Percentiles rank a stretch among this genome's conserved stretches.
phyloP scores from a whole-genome alignment of 2,329 filamentous ascomycete genomes.

The Albifimbria verrucaria region DNA sequence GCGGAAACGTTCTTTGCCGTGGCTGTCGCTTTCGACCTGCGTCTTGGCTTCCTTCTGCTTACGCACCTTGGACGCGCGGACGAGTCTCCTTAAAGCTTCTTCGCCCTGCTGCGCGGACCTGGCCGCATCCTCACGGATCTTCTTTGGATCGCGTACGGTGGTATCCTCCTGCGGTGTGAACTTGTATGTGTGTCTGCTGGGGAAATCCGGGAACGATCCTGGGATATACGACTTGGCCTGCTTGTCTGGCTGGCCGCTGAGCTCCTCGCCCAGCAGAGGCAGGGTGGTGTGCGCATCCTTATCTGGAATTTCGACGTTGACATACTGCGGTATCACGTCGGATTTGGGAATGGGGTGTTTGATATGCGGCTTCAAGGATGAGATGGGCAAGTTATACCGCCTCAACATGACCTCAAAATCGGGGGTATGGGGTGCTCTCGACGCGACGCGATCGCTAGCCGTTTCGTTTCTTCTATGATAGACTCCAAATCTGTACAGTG shows the following conservation, averaged over 20 bases:
- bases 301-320: conserved; percentile 33
- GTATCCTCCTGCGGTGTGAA: conserved; percentile 52
- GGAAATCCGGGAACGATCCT: conserved; percentile 56
- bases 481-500: conserved; percentile 41
- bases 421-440: conserved; percentile 51
- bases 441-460: conserved; percentile 44
- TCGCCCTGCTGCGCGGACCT: conserved; percentile 60
- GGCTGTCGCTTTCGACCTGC: conserved; percentile 48
- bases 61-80: conserved; percentile 60
- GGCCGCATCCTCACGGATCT: conserved; percentile 57
- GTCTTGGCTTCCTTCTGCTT: conserved; percentile 62
- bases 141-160: conserved; percentile 48
- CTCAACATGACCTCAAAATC: conserved; percentile 56
- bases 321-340: conserved; percentile 35
- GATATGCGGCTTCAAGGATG: conserved; percentile 53
- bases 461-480: conserved; percentile 46
- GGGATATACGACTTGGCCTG: conserved; percentile 55
- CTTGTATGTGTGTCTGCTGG: conserved; percentile 62
- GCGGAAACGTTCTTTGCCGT: conserved; percentile 53
- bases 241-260: conserved; percentile 58
- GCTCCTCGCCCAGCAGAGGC: conserved; percentile 48
- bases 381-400: conserved; percentile 48
- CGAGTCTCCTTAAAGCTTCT: conserved; percentile 56
- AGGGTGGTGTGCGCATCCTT: conserved; percentile 37
- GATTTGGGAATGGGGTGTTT: conserved; percentile 46